Percentiles rank a stretch among this genome's conserved stretches.
These are phyloP conservation scores for Camellia sinensis DNA, from an alignment of 148 eudicot genomes.

Conservation along the genomic window DNA sequence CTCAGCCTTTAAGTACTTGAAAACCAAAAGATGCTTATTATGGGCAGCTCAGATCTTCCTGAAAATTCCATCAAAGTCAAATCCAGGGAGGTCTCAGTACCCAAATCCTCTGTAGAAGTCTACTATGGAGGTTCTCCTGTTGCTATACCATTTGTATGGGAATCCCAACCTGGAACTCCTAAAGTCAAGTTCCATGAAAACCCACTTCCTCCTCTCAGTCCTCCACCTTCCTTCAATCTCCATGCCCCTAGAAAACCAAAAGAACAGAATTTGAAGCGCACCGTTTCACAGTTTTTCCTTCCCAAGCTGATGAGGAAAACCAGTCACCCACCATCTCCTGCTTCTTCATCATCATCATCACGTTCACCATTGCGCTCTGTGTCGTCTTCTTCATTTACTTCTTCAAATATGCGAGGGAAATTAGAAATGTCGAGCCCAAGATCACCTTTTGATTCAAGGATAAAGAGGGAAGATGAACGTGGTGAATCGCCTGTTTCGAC, in stretches of 20 bases:
- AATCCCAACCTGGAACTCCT: constrained; percentile 49
- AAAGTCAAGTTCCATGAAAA: constrained; percentile 22
- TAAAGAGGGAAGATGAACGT: not conserved
- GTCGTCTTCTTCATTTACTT: constrained; percentile 15
- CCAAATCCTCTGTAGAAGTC: constrained; percentile 24
- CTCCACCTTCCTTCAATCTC: constrained; percentile 44
- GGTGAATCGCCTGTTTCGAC: constrained; percentile 32
- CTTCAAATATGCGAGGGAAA: not conserved
- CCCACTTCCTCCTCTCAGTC: constrained; percentile 44
- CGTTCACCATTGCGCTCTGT: constrained; percentile 15
- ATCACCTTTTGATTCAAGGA: constrained; percentile 11
- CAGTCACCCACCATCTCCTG: constrained; percentile 9
- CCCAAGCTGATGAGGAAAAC: constrained; percentile 25
- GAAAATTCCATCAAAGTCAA: constrained; percentile 17
- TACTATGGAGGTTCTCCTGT: constrained; percentile 42
- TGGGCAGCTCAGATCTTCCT: constrained; percentile 15
- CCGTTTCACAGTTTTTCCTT: constrained; percentile 17
- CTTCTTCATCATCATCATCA: constrained; percentile 27
- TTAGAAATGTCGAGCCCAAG: not conserved
- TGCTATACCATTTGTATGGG: constrained; percentile 50
- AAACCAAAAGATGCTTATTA: constrained; percentile 12
- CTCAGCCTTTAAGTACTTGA: not conserved
- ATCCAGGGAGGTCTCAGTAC: constrained; percentile 18
- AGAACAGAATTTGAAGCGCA: constrained; percentile 16
- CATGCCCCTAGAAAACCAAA: not conserved